phyloP scores from a whole-genome alignment of 176 grass and related monocot genomes.

The Bothriochloa decipiens region DNA sequence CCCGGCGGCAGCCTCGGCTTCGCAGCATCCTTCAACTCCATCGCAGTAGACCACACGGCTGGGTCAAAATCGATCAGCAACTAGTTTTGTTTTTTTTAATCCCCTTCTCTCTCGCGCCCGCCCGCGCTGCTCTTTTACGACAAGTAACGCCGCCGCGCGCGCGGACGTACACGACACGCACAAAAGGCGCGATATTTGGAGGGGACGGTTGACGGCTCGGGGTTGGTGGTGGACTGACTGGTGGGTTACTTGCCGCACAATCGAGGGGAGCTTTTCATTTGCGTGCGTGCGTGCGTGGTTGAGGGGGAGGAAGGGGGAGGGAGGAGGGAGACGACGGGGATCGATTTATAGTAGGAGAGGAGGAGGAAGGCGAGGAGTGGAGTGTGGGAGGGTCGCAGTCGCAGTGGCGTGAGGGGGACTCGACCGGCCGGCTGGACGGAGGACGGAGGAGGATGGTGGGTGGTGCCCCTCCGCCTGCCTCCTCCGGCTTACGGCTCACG shows the following conservation, averaged over 20 bases:
- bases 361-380: neutral
- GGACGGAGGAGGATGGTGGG: neutral
- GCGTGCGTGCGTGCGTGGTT: neutral
- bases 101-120: neutral
- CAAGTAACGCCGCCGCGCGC: neutral
- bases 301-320: neutral
- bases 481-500: neutral
- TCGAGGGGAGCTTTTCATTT: neutral
- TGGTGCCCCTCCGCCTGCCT: neutral
- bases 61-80: neutral
- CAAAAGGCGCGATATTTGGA: neutral
- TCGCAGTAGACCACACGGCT: neutral
- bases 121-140: neutral
- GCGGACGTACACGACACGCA: neutral
- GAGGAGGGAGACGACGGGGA: constrained; percentile 16
- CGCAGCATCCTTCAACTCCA: constrained; percentile 29
- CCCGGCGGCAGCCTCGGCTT: constrained; percentile 54
- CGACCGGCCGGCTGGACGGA: constrained; percentile 22
- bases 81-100: neutral
- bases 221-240: neutral
- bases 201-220: neutral
- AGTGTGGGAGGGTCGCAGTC: constrained; percentile 15
- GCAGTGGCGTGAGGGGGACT: constrained; percentile 67
- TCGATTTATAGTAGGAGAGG: constrained; percentile 41
- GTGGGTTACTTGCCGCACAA: neutral